Evolutionary conservation across 139 green algal genomes (phyloP), one percentile per base, ranked within the genome.

Genomic region (Micromonas pusilla): DNA sequence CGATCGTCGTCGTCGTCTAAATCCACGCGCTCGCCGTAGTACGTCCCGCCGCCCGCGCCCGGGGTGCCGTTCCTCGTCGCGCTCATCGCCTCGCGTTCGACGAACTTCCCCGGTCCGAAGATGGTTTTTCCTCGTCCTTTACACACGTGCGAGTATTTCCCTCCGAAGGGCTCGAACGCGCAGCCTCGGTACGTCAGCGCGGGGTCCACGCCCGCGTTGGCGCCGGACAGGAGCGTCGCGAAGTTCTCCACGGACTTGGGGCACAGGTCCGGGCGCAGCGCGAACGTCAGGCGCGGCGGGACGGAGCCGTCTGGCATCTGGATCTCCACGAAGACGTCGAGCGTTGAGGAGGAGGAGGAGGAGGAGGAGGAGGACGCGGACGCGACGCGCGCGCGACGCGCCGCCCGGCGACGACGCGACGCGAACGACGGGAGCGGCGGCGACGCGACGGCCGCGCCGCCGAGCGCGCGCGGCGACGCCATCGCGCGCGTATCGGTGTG

Each of bases 211-310:
- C 63, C 63, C 28, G 30, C 63, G 28, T 70, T 33, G 9, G 28
- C 63, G 63, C 63, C 63, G 28, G 63, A 28, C 6, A 6, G 19
- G 6, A 70, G 63, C 30, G 28, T 9, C 13, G 9, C 9, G 19
- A 70, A 70, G 30, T 70, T 70, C 6, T 13, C 63, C 28, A 70
- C 63, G 6, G 63, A 28, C 63, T 70, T 36, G 28, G 63, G 63
- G 63, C 28, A 33, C 63, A 70, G 28, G 28, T 70, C 63, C 6
- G 63, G 28, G 28, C 30, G 63, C 6, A 70, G 30, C 13, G 9
- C 19, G 63, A 70, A 70, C 45, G 45, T 57, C 9, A 57, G 45
- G 9, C 45, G 9, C 9, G 9, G 9, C 45, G 45, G 9, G 45
- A 16, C 9, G 9, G 9, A 16, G 45, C 45, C 45, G 9, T 57